These are phyloP conservation scores for Tremellales sp. DNA, from an alignment of 1,284 basidiomycete species.

Conservation along the genomic window DNA sequence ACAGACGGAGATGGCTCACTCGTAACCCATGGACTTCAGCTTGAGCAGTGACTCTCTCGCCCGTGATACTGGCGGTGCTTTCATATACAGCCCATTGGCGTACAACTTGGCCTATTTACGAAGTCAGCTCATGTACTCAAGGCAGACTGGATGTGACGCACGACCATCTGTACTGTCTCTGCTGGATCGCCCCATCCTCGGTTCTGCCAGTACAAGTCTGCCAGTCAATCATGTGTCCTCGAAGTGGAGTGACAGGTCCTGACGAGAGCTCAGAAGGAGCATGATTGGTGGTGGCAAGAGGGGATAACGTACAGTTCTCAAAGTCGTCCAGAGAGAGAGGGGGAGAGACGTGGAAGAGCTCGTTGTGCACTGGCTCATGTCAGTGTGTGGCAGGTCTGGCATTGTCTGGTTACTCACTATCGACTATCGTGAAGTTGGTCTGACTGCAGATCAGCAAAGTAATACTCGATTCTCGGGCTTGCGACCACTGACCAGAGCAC, in stretches of 20 bases:
- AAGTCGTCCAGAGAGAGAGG: constrained; percentile 56
- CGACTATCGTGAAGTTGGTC: constrained; percentile 62
- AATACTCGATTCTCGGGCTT: background rate
- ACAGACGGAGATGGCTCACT: constrained; percentile 23
- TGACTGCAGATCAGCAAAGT: constrained; percentile 31
- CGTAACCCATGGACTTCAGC: constrained; percentile 62
- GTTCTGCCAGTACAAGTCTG: constrained; percentile 60
- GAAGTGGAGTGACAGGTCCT: constrained; percentile 53
- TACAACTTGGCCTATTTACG: constrained; percentile 17
- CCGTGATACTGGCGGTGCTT: constrained; percentile 59
- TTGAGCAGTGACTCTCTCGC: constrained; percentile 60
- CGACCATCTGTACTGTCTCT: constrained; percentile 41
- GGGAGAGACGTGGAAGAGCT: constrained; percentile 55
- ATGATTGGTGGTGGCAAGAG: background rate
- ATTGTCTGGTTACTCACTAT: constrained; percentile 54
- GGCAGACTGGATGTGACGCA: constrained; percentile 13
- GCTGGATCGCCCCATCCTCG: constrained; percentile 67
- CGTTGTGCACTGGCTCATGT: constrained; percentile 63
- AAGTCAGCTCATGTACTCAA: background rate
- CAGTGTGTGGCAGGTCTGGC: constrained; percentile 1
- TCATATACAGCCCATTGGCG: constrained; percentile 40
- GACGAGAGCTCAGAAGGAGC: background rate
- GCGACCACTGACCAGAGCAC: constrained; percentile 55
- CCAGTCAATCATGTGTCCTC: background rate
- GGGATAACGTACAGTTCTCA: constrained; percentile 56